Base-by-base conservation (phyloP, 2,329 filamentous ascomycete genomes). In the Trichoderma semiorbis region DNA sequence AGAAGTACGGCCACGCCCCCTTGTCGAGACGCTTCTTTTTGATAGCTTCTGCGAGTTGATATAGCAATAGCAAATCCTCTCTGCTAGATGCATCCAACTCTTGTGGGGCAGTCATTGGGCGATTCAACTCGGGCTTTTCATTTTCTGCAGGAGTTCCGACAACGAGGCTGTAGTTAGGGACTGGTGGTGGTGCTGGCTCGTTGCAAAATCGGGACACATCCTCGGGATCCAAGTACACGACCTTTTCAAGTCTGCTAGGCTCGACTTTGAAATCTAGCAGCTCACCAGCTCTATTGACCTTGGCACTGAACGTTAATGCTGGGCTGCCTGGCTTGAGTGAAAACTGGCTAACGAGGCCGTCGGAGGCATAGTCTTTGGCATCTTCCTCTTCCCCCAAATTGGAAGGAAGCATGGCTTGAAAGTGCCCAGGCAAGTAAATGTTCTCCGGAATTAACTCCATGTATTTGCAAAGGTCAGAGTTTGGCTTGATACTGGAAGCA, bases 401-500 rank as follows among this genome's bases (percentile, higher is more conserved):
- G 4, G 74, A 74, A 1, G 86, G 85, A 62, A 92, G 80, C 89
- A 92, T 92, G 64, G 85, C 83, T 66, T 86, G 82, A 26, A 85
- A 83, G 75, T 88, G 85, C 2, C 89, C 89, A 4, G 87, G 83
- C 21, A 91, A 82, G 74, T 91, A 92, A 58, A 87, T 83, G n/a
- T 86, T 89, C 75, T 89, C 83, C 1, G 86, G 84, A 36, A 90
- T 84, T 73, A 89, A 83, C 72, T 90, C 86, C 60, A 93, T 89
- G 76, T 89, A 88, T 73, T 87, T 84, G 39, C 87, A 86, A 8
- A 93, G 79, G 10, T 84, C 81, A 47, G 89, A 88, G 26, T 88
- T 83, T 21, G 88, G 87, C 24, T 82, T 76, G 74, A 96, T 89
- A 72, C 88, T 88, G 6, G 93, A 92, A 3, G 91, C 91, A 10